phyloP scores from a whole-genome alignment of 2,329 filamentous ascomycete genomes.

The Curvularia lunata region DNA sequence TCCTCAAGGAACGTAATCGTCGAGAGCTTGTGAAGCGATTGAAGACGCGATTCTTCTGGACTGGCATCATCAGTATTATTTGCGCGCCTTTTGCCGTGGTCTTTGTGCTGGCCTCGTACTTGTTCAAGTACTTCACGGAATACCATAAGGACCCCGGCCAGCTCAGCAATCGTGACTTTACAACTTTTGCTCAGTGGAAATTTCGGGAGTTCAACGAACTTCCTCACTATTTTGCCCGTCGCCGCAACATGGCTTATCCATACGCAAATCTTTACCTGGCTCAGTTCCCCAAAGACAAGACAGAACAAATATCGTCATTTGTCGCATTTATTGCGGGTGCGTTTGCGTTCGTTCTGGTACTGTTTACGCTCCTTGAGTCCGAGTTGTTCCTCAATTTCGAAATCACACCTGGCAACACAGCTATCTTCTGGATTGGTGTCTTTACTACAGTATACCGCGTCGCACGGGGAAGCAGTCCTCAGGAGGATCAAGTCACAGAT shows the following conservation, averaged over 20 bases:
- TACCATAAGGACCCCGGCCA: slow-evolving; percentile 93
- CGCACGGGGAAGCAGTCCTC: slow-evolving; percentile 81
- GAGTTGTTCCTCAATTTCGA: slow-evolving; percentile 93
- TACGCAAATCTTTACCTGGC: slow-evolving; percentile 92
- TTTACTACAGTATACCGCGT: slow-evolving; percentile 84
- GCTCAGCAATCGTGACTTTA: slow-evolving; percentile 88
- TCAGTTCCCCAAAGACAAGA: slow-evolving; percentile 96
- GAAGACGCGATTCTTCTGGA: slow-evolving; percentile 77
- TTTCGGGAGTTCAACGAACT: slow-evolving; percentile 98
- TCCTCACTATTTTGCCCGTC: slow-evolving; percentile 86
- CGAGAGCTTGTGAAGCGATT: slow-evolving; percentile 79
- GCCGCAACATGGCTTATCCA: slow-evolving; percentile 92
- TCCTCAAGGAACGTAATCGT: slow-evolving; percentile 83
- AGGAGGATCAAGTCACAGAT: slow-evolving; percentile 86
- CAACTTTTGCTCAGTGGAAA: slow-evolving; percentile 94
- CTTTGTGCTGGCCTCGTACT: slow-evolving; percentile 86
- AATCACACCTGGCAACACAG: slow-evolving; percentile 84
- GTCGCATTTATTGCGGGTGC: slow-evolving; percentile 88
- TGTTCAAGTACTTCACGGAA: slow-evolving; percentile 96
- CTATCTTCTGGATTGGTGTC: slow-evolving; percentile 86
- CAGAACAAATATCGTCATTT: slow-evolving; percentile 81
- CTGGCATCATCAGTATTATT: slow-evolving; percentile 83
- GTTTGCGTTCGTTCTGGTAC: slow-evolving; percentile 80
- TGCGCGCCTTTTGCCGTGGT: slow-evolving; percentile 86
- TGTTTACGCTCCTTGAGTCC: slow-evolving; percentile 85